phyloP scores from a whole-genome alignment of 495 filamentous ascomycete genomes.

The Achaetomiella virescens region DNA sequence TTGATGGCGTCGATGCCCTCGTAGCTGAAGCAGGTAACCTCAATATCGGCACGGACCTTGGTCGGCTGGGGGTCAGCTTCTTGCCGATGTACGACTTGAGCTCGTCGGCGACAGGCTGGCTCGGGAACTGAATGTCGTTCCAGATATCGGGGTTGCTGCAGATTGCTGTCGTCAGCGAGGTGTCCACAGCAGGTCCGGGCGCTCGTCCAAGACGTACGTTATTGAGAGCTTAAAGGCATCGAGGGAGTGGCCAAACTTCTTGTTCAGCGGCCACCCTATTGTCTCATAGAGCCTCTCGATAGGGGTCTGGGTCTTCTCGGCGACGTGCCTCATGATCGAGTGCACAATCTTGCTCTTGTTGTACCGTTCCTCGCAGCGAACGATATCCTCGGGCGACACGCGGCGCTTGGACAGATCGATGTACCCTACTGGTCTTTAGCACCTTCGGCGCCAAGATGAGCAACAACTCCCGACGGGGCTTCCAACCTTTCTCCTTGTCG shows the following conservation, averaged over 20 bases:
- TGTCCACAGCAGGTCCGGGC: neutral
- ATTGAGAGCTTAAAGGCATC: conserved; percentile 99
- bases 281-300: conserved; percentile 89
- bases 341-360: conserved; percentile 99
- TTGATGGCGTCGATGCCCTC: conserved; percentile 99
- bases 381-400: conserved; percentile 93
- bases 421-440: conserved; percentile 54
- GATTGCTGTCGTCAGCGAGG: conserved; percentile 1
- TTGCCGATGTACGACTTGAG: conserved; percentile 90
- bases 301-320: conserved; percentile 89
- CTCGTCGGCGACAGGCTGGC: conserved; percentile 76
- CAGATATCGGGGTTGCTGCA: conserved; percentile 88
- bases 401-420: conserved; percentile 98
- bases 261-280: conserved; percentile 95
- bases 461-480: neutral
- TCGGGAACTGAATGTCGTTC: conserved; percentile 85
- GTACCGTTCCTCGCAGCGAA: conserved; percentile 97
- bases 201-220: conserved; percentile 55
- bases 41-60: conserved; percentile 95
- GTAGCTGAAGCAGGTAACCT: conserved; percentile 97
- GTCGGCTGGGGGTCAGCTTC: conserved; percentile 91
- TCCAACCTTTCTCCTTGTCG: conserved; percentile 88
- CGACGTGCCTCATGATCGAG: conserved; percentile 95
- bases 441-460: conserved; percentile 9
- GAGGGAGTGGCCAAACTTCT: conserved; percentile 92